Conservation (phyloP, 2,329 filamentous ascomycete species). For the Fusarium sp. region DNA sequence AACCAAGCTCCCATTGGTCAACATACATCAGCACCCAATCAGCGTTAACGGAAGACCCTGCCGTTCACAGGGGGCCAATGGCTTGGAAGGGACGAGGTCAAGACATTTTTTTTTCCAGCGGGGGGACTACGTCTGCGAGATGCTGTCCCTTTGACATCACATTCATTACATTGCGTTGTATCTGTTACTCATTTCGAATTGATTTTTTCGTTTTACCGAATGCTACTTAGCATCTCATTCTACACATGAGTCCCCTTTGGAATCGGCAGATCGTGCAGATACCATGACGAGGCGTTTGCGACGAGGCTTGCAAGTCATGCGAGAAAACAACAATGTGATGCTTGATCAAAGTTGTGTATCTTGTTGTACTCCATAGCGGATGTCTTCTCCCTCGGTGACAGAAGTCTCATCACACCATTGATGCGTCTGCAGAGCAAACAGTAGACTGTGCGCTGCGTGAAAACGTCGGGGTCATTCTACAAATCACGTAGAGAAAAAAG, state of each 20-base stretch:
- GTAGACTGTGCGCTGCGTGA: neutral
- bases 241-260: no score
- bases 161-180: neutral
- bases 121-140: neutral
- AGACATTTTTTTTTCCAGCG: neutral
- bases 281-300: neutral
- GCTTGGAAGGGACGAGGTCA: no score
- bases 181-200: neutral
- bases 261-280: neutral
- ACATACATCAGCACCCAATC: fast-evolving
- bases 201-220: neutral
- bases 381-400: fast-evolving
- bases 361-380: neutral
- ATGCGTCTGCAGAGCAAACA: no score
- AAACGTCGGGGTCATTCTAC: fast-evolving
- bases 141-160: neutral
- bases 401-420: no score
- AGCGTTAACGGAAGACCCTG: neutral
- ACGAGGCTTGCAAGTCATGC: neutral
- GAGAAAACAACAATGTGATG: fast-evolving
- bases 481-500: neutral
- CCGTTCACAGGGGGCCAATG: neutral
- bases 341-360: neutral
- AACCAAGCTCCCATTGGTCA: neutral
- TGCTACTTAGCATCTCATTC: neutral